Base-by-base conservation (phyloP, 108 stramenopile genomes). In the Pinguiococcus pyrenoidosus region DNA sequence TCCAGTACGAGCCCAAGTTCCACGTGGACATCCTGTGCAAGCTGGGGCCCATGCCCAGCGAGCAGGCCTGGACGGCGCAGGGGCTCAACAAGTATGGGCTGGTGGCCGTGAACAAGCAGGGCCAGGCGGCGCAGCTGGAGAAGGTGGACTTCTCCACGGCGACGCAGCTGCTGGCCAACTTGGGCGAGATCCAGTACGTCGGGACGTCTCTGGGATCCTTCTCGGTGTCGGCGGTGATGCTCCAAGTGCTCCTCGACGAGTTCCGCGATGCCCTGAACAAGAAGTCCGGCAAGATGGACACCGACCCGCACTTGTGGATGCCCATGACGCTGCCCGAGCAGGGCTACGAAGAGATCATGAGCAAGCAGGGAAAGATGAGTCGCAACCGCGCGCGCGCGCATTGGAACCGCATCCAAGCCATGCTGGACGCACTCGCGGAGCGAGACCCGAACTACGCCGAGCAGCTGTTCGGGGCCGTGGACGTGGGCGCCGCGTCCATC, bases 251-350 rank as follows among this genome's bases (percentile, higher is more conserved):
- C 17, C 74, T 79, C 37, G 71, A 65, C 4, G 94, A 96, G 56
- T 96, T 80, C 54, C 44, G 42, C 30, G 28, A 56, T 18, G 94
- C 92, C 66, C 63, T 96, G 46, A 38, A 39, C 3, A 69, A 63
- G 22, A 89, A 89, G 59, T 71, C 65, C 18, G 94, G 82, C 43
- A 91, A 92, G 67, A 68, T 84, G 41, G 86, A 83, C 55, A 78
- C 81, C 30, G 94, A 96, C 75, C 94, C 94, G 14, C 89, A 90
- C 59, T 86, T 92, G 62, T 96, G 94, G 94, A 96, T 96, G 94
- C 90, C 94, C 5, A 54, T 96, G 32, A 95, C 93, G 1, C 65
- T 95, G 35, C 70, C 76, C 16, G 48, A 72, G 33, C 77, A 75
- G 16, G 85, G 78, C 29, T 95, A 95, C 58, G 63, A 84, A 12